These are phyloP conservation scores for Rhodotorula toruloides DNA, from an alignment of 768 basidiomycete species.

Conservation along the genomic window DNA sequence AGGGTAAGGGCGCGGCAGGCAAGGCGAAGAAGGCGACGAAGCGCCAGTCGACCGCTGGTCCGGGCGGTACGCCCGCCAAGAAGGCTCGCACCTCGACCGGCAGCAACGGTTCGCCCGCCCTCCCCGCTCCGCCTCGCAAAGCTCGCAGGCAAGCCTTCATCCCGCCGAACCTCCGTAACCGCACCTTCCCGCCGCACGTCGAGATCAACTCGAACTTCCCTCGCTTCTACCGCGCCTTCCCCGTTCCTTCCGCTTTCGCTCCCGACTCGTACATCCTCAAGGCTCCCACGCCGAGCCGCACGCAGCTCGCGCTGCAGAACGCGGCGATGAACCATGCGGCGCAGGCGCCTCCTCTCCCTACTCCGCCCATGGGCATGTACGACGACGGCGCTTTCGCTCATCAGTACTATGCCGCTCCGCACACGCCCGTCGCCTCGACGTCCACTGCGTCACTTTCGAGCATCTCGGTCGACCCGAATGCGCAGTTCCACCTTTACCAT, in stretches of 20 bases:
- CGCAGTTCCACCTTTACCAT: neutral
- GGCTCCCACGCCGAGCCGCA: neutral
- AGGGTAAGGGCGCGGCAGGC: constrained; percentile 4
- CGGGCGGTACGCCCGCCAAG: neutral
- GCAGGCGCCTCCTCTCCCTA: neutral
- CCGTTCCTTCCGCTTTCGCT: constrained; percentile 58
- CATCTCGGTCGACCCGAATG: constrained; percentile 11
- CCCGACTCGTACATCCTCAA: constrained; percentile 39
- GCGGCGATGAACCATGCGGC: neutral
- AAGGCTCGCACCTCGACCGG: neutral
- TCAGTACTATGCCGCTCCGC: neutral
- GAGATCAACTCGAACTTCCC: constrained; percentile 54
- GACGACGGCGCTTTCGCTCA: neutral
- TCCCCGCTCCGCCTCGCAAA: constrained; percentile 13
- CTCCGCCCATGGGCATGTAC: neutral
- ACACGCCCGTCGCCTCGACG: neutral
- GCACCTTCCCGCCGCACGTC: constrained; percentile 56
- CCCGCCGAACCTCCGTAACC: constrained; percentile 15
- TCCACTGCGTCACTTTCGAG: neutral
- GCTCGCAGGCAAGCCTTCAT: constrained; percentile 25
- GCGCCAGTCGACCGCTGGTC: neutral
- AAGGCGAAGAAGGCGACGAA: constrained; percentile 21
- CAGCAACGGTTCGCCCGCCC: neutral
- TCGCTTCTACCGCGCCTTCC: constrained; percentile 67
- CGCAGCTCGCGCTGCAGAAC: neutral